Conservation (phyloP, 2,329 filamentous ascomycete genomes). For the Phaeosphaeria sp. region DNA sequence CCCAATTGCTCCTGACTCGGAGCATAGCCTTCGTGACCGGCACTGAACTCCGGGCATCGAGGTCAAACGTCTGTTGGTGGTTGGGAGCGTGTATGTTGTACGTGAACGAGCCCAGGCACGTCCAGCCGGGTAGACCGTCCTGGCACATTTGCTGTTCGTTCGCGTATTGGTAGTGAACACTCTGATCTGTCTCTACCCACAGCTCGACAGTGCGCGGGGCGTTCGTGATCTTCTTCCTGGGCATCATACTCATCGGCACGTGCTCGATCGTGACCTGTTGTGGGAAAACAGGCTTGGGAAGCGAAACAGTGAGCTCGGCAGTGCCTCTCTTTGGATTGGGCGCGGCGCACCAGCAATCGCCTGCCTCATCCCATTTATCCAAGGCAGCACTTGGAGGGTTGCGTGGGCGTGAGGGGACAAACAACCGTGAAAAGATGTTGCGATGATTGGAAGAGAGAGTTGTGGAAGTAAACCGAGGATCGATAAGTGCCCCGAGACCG, state of each 20-base stretch:
- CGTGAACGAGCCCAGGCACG: conserved; percentile 50
- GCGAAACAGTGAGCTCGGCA: conserved; percentile 68
- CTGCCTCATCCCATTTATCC: conserved; percentile 74
- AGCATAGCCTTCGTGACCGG: conserved; percentile 47
- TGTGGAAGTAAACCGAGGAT: conserved; percentile 67
- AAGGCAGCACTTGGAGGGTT: conserved; percentile 65
- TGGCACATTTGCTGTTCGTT: conserved; percentile 21
- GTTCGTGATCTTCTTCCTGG: conserved; percentile 43
- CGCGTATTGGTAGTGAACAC: conserved; percentile 24
- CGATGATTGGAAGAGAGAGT: conserved; percentile 27
- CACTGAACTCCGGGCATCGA: conserved; percentile 37
- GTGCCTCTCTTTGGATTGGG: conserved; percentile 57
- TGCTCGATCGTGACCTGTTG: conserved; percentile 55
- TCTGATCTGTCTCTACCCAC: conserved; percentile 50
- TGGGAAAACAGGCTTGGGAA: conserved; percentile 47
- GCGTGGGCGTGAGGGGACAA: conserved; percentile 28
- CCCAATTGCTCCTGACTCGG: conserved; percentile 53
- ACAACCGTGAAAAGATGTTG: conserved; percentile 3
- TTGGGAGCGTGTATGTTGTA: conserved; percentile 53
- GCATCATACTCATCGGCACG: conserved; percentile 48
- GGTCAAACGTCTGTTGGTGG: conserved; percentile 51
- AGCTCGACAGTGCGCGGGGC: conserved; percentile 55
- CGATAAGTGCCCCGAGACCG: conserved; percentile 70
- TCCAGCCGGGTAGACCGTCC: conserved; percentile 33
- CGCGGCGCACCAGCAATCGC: conserved; percentile 85